These are phyloP conservation scores for Hyaloscypha bicolor DNA, from an alignment of 495 filamentous ascomycete genomes.

Conservation along the genomic window DNA sequence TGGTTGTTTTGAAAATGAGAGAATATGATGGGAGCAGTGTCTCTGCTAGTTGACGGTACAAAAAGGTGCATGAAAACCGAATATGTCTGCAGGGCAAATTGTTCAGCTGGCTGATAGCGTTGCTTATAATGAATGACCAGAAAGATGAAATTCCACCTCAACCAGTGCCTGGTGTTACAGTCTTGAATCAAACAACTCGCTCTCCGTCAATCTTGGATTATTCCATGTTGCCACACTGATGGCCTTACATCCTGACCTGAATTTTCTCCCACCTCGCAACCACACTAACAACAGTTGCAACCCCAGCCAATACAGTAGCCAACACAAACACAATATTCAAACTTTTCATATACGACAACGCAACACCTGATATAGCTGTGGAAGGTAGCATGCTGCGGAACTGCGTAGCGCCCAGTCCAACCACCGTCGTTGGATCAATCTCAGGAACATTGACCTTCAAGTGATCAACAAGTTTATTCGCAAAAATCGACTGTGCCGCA, in stretches of 20 bases:
- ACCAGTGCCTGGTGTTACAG: no score
- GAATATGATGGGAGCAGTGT: no score
- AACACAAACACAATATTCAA: slow-evolving; percentile 2
- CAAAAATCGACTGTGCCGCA: slow-evolving; percentile 47
- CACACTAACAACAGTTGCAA: neutral
- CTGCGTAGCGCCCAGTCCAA: slow-evolving; percentile 50
- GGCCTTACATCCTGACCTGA: neutral
- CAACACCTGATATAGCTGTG: neutral
- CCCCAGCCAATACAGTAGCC: slow-evolving; percentile 4
- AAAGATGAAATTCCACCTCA: no score
- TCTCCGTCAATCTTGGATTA: no score
- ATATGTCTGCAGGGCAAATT: no score
- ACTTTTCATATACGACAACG: slow-evolving; percentile 5
- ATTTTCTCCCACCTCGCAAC: slow-evolving; percentile 5
- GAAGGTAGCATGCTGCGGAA: neutral
- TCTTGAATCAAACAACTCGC: no score
- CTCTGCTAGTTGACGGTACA: no score
- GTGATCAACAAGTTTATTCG: slow-evolving; percentile 42
- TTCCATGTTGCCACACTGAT: no score
- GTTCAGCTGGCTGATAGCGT: no score
- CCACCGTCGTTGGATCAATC: slow-evolving; percentile 42
- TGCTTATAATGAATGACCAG: no score
- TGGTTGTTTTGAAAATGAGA: no score
- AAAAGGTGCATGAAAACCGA: no score
- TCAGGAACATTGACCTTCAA: slow-evolving; percentile 40